Evolutionary conservation across 495 filamentous ascomycete species (phyloP), one percentile per base, ranked within the genome.

Genomic region (Xylaria nigripes): DNA sequence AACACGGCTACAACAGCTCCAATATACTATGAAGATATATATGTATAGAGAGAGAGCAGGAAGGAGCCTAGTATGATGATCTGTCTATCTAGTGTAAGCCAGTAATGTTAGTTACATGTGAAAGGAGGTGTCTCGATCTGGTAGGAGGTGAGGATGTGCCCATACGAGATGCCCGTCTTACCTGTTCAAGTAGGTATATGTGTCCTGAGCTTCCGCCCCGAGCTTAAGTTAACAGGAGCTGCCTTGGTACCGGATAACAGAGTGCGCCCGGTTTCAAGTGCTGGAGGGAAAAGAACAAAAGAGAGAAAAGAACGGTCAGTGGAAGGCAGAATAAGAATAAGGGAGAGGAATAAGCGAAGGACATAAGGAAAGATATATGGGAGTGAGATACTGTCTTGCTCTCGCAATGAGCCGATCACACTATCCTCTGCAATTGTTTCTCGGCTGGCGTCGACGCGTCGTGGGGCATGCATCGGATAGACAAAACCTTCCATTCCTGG

Each of bases 401-500:
- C 8, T 44, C 42, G 9, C 19, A 6, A 23, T 36, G 3, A 19
- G 6, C 13, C 13, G 36, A 40, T 18, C n/a, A 19, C n/a, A n/a
- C n/a, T n/a, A 40, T 18, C 36, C 18, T 16, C 36, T n/a, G n/a
- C 4, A n/a, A 40, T 40, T 40, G 36, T 40, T 34, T 6, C 32
- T n/a, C 36, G 3, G 24, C 43, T 22, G 15, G 32, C 21, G 23
- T 47, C 43, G 47, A n/a, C 12, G 32, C 21, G 23, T 47, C 43
- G 47, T 40, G 43, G 19, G 32, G 36, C 36, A 2, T 19, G 45
- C 22, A 9, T 34, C 10, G 36, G 18, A 18, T 41, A 19, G 23
- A 44, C 2, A 38, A n/a, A 49, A 43, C 53, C 53, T 55, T 55
- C 53, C 53, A 21, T 55, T 55, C 40, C 45, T 49, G 53, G 53